Evolutionary conservation across 1,284 basidiomycete genomes (phyloP).

Genomic region (Tilletia indica): DNA sequence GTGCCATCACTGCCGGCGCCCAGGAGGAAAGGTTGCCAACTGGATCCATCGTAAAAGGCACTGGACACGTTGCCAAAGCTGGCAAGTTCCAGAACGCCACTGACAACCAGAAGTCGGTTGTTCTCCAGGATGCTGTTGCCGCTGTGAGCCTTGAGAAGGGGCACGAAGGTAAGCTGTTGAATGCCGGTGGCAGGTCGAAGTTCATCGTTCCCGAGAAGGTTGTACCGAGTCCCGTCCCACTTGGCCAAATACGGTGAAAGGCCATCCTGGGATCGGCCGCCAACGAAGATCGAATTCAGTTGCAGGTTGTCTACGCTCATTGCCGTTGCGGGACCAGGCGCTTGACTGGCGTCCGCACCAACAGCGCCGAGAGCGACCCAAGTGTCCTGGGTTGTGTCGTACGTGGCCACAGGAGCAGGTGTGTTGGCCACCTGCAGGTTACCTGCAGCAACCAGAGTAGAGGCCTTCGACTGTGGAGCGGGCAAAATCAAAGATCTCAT

Average conservation of each 20-base stretch:
- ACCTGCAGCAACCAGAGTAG: slow-evolving; percentile 60
- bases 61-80: slow-evolving; percentile 68
- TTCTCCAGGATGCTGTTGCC: slow-evolving; percentile 72
- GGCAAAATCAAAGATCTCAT: neutral
- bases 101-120: slow-evolving; percentile 86
- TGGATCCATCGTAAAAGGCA: slow-evolving; percentile 81
- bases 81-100: slow-evolving; percentile 68
- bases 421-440: slow-evolving; percentile 69
- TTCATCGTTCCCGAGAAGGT: slow-evolving; percentile 29
- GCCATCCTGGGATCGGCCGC: slow-evolving; percentile 63
- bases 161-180: slow-evolving; percentile 84
- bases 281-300: slow-evolving; percentile 79
- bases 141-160: slow-evolving; percentile 69
- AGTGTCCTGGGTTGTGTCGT: slow-evolving; percentile 64
- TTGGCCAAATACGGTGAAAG: slow-evolving; percentile 36
- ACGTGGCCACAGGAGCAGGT: slow-evolving; percentile 70
- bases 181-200: slow-evolving; percentile 66
- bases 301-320: slow-evolving; percentile 80
- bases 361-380: slow-evolving; percentile 67
- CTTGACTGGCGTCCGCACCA: slow-evolving; percentile 63
- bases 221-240: slow-evolving; percentile 43
- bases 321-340: slow-evolving; percentile 87
- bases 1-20: slow-evolving; percentile 69
- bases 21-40: slow-evolving; percentile 78
- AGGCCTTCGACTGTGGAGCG: slow-evolving; percentile 28